phyloP scores from a whole-genome alignment of 345 rosid genomes.

The Syzygium jambos region DNA sequence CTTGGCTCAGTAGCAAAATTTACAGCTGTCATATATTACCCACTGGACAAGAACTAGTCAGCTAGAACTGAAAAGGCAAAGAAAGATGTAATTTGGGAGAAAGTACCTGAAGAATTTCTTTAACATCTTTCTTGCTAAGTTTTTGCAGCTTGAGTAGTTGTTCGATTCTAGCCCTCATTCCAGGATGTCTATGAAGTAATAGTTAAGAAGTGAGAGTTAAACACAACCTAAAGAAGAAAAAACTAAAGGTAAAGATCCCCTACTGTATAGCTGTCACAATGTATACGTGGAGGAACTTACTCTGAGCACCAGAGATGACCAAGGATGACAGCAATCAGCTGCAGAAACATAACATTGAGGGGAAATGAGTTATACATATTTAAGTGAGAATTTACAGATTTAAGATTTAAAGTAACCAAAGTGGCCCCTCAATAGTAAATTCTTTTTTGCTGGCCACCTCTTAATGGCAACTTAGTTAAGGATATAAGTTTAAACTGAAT shows the following conservation, averaged over 20 bases:
- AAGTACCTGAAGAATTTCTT: constrained; percentile 79
- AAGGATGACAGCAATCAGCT: constrained; percentile 77
- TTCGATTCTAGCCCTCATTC: constrained; percentile 80
- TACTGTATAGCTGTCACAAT: background rate
- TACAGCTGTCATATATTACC: background rate
- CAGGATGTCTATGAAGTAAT: constrained; percentile 42
- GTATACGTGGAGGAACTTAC: constrained; percentile 35
- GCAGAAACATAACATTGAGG: constrained; percentile 19
- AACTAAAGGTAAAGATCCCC: background rate
- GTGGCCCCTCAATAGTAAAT: background rate
- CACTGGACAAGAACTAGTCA: background rate
- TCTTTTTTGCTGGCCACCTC: background rate
- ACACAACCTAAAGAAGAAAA: background rate
- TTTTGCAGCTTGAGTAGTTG: constrained; percentile 86
- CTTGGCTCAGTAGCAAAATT: background rate
- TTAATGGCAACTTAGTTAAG: background rate
- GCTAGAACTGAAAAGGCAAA: background rate
- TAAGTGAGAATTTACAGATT: background rate
- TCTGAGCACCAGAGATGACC: constrained; percentile 97
- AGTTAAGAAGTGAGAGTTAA: background rate
- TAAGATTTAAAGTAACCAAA: background rate
- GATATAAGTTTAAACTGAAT: background rate
- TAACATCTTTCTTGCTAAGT: constrained; percentile 62
- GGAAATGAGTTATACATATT: background rate
- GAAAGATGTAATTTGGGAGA: background rate